Evolutionary conservation across 192 early-diverging fungal species (phyloP).

Genomic region (Allomyces arbusculus): DNA sequence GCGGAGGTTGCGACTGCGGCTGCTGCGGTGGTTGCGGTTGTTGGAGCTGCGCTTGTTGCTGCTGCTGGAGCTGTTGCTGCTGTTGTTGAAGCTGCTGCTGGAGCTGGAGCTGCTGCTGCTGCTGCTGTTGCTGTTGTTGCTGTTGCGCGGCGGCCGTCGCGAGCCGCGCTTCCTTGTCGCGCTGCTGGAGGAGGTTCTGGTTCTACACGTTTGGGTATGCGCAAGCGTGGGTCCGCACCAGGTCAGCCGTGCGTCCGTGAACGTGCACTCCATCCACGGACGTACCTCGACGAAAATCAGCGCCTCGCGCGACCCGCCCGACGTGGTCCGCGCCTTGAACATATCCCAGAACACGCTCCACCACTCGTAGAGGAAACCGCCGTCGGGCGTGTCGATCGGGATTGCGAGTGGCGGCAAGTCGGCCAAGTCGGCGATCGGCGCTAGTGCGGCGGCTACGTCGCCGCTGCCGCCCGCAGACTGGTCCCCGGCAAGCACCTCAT

Average conservation of each 20-base stretch:
- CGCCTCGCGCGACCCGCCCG: neutral
- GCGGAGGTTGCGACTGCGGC: too few relatives aligned
- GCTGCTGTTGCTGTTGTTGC: too few relatives aligned
- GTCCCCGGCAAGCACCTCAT: slow-evolving; percentile 3
- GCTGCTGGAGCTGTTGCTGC: too few relatives aligned
- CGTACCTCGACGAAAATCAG: neutral
- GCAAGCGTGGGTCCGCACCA: neutral
- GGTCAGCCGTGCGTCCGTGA: neutral
- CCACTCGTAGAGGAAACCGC: slow-evolving; percentile 15
- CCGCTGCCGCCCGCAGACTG: neutral
- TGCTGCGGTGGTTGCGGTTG: too few relatives aligned
- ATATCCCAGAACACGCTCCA: slow-evolving; percentile 19
- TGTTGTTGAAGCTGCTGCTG: too few relatives aligned
- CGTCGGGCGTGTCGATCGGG: slow-evolving; percentile 12
- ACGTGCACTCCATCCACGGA: neutral
- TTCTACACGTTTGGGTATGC: neutral
- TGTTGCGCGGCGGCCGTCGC: neutral
- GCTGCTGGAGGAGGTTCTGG: neutral
- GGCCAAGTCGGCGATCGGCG: neutral
- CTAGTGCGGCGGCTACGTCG: neutral
- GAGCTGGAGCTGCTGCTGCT: too few relatives aligned
- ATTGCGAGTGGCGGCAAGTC: neutral
- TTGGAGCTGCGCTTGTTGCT: too few relatives aligned
- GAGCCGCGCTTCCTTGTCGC: neutral
- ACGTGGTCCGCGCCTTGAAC: slow-evolving; percentile 5